Percentiles rank a stretch among this genome's conserved stretches.
phyloP scores from a whole-genome alignment of 768 basidiomycete genomes.

The Boletus rubescentipes region DNA sequence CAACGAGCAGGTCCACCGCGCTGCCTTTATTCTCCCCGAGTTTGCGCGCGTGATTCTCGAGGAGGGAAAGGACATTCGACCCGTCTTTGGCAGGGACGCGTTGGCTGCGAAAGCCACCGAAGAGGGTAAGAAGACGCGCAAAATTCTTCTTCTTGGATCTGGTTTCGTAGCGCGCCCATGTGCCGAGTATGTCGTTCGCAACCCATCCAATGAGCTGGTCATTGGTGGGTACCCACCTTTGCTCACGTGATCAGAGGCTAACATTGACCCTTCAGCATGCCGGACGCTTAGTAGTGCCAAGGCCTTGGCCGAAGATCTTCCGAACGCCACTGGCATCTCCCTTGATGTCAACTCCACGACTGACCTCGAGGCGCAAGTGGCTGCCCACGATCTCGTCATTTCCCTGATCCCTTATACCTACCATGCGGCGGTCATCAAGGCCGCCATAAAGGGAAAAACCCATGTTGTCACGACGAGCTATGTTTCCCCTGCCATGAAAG shows the following conservation, averaged over 20 bases:
- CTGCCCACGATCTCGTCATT: slow-evolving; percentile 89
- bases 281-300: slow-evolving; percentile 80
- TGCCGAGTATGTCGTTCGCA: slow-evolving; percentile 87
- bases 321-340: slow-evolving; percentile 68
- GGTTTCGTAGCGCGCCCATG: slow-evolving; percentile 97
- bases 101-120: slow-evolving; percentile 42
- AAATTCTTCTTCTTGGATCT: slow-evolving; percentile 86
- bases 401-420: slow-evolving; percentile 94
- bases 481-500: slow-evolving; percentile 88
- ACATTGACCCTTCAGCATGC: slow-evolving; percentile 55
- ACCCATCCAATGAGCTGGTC: slow-evolving; percentile 79
- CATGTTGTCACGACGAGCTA: slow-evolving; percentile 97
- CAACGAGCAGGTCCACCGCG: slow-evolving; percentile 73
- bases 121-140: slow-evolving; percentile 51
- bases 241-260: neutral
- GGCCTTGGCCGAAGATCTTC: slow-evolving; percentile 64
- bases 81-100: slow-evolving; percentile 70
- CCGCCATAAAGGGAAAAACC: slow-evolving; percentile 78
- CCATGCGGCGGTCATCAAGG: slow-evolving; percentile 88
- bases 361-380: slow-evolving; percentile 78
- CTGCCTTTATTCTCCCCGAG: slow-evolving; percentile 91
- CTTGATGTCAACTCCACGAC: slow-evolving; percentile 75
- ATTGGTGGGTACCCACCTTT: slow-evolving; percentile 55
- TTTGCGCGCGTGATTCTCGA: slow-evolving; percentile 77
- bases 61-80: slow-evolving; percentile 68